These are phyloP conservation scores for Cairneyella variabilis DNA, from an alignment of 495 filamentous ascomycete species.

Conservation along the genomic window DNA sequence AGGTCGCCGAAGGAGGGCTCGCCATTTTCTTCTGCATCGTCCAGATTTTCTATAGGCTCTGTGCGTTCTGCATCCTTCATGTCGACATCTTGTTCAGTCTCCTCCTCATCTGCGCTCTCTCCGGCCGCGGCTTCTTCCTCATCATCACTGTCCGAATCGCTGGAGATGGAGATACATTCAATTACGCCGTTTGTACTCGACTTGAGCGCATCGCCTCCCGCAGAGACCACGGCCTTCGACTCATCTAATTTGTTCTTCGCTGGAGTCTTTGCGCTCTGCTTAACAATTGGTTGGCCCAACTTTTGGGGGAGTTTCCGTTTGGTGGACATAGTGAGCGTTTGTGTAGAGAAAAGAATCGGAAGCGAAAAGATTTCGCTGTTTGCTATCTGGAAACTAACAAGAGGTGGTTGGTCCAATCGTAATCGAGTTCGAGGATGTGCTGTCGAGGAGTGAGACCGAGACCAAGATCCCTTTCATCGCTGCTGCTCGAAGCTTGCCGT, in stretches of 20 bases:
- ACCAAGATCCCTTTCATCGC: too few relatives aligned
- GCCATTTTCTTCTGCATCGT: conserved; percentile 44
- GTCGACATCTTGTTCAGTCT: conserved; percentile 33
- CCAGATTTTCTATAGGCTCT: conserved; percentile 16
- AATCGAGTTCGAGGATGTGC: too few relatives aligned
- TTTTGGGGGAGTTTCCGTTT: conserved; percentile 46
- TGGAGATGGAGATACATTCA: conserved; percentile 52
- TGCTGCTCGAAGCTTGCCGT: too few relatives aligned
- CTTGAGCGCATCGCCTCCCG: conserved; percentile 23
- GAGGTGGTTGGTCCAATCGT: too few relatives aligned
- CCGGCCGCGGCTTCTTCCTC: conserved; percentile 33
- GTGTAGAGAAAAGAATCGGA: too few relatives aligned
- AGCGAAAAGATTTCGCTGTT: too few relatives aligned
- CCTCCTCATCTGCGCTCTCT: conserved; percentile 37
- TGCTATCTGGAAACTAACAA: too few relatives aligned
- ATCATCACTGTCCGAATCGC: conserved; percentile 46
- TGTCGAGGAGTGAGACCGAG: too few relatives aligned
- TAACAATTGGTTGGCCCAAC: conserved; percentile 45
- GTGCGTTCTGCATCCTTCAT: conserved; percentile 34
- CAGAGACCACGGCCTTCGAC: conserved; percentile 60
- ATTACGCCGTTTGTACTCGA: conserved; percentile 23
- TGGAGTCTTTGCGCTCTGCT: conserved; percentile 57
- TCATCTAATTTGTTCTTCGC: conserved; percentile 69
- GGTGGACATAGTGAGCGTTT: conserved; percentile 45
- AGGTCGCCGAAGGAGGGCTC: conserved; percentile 89